Evolutionary conservation across 345 rosid genomes (phyloP), one percentile per base, ranked within the genome.

Genomic region (Ricinus communis): DNA sequence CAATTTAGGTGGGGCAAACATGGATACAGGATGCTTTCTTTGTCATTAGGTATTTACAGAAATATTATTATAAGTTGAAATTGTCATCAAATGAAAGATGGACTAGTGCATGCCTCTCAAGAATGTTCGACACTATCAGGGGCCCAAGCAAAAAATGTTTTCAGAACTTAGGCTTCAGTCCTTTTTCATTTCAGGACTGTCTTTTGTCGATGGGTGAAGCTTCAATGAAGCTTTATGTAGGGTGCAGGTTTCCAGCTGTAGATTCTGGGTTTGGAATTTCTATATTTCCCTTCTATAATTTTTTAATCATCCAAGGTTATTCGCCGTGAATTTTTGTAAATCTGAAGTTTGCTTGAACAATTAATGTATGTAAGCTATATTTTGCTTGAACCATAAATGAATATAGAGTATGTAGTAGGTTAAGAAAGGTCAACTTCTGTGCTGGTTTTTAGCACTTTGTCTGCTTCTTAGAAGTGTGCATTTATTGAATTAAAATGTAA

Each of bases 391-490:
- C 12, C 1, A 43, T 9, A 43, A 43, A 43, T 43, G 57, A 11
- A 53, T 9, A 53, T 21, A n/a, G 4, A 21, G 4, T 21, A 52
- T 49, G 15, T 13, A 49, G 19, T 49, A 49, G 5, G 52, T 49
- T 16, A 21, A 62, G 5, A 21, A 40, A 14, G 19, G 12, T 63
- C 21, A 63, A 9, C 51, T 40, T 63, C 8, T 24, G 2, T 43
- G 31, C 16, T 43, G 46, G 49, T 18, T 4, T 57, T 57, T 63
- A 33, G 2, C 33, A 22, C 13, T 43, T 40, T 22, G 1, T 30
- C 27, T 22, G n/a, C 52, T 43, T 16, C 52, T 45, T 62, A 62
- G 67, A 63, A 36, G 38, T 33, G 65, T n/a, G 30, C 36, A 43
- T 22, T 63, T 40, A 2, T 45, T 40, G 50, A 30, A 11, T 28